These are phyloP conservation scores for Eucalyptus melliodora DNA, from an alignment of 345 rosid genomes.

Conservation along the genomic window DNA sequence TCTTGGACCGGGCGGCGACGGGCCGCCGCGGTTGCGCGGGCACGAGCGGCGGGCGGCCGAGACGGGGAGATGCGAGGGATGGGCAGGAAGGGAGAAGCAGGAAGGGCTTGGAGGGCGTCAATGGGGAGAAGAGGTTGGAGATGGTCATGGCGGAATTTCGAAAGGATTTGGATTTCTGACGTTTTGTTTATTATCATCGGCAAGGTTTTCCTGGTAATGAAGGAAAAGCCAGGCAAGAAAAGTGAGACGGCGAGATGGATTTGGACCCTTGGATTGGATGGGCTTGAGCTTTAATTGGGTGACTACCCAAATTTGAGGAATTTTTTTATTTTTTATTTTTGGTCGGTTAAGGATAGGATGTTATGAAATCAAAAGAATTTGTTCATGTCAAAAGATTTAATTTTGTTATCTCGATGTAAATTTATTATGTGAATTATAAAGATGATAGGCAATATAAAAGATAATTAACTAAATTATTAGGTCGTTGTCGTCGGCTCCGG, in stretches of 20 bases:
- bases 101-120: background rate
- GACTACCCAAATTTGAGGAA: too few relatives aligned
- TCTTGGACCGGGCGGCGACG: slow-evolving; percentile 33
- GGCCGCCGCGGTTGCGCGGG: background rate
- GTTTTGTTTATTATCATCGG: too few relatives aligned
- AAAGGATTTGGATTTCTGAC: background rate
- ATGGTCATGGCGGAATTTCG: background rate
- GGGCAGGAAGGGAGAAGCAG: background rate
- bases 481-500: fast-evolving
- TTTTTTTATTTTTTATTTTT: background rate
- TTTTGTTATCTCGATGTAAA: background rate
- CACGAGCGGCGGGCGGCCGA: background rate
- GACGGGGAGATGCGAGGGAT: slow-evolving; percentile 12
- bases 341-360: background rate
- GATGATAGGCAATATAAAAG: background rate
- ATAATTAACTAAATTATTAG: background rate
- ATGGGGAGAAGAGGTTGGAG: background rate
- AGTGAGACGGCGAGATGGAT: too few relatives aligned
- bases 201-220: too few relatives aligned
- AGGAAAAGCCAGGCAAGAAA: too few relatives aligned
- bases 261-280: background rate
- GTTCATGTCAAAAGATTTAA: background rate
- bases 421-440: background rate
- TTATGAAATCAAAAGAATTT: background rate
- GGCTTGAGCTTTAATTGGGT: background rate